Evolutionary conservation across 1,139 yeast genomes (phyloP).

Genomic region (Geotrichum fermentans): DNA sequence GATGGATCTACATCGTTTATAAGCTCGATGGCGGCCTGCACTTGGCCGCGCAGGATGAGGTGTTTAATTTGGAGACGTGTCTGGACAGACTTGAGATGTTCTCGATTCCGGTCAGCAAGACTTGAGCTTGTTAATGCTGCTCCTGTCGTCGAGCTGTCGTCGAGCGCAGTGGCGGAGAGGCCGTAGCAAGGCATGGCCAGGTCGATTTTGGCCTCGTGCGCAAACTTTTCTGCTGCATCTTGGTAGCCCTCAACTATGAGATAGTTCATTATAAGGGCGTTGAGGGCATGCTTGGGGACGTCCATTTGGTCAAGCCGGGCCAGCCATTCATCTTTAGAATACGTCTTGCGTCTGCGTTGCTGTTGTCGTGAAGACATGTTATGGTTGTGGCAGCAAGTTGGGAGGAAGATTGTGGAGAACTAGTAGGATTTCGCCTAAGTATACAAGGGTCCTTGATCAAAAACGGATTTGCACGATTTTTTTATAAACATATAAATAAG

Average conservation of each 20-base stretch:
- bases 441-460: no score
- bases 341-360: conserved; percentile 18
- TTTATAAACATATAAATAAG: no score
- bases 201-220: conserved; percentile 37
- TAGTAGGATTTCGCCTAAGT: no score
- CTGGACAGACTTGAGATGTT: conserved; percentile 23
- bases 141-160: neutral
- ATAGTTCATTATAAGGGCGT: conserved; percentile 39
- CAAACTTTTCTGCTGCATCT: conserved; percentile 37
- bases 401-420: no score
- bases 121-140: neutral
- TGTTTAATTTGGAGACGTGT: conserved; percentile 36
- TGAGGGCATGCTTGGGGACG: conserved; percentile 32
- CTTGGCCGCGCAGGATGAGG: conserved; percentile 36
- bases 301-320: conserved; percentile 26
- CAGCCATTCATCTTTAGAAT: conserved; percentile 32
- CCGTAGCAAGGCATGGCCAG: neutral
- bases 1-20: conserved; percentile 41
- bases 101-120: neutral
- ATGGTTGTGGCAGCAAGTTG: neutral
- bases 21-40: conserved; percentile 38
- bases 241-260: conserved; percentile 40
- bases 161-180: neutral
- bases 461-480: no score
- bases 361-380: conserved; percentile 4